phyloP scores from a whole-genome alignment of 2,329 filamentous ascomycete genomes.

The Aspergillus sp. region DNA sequence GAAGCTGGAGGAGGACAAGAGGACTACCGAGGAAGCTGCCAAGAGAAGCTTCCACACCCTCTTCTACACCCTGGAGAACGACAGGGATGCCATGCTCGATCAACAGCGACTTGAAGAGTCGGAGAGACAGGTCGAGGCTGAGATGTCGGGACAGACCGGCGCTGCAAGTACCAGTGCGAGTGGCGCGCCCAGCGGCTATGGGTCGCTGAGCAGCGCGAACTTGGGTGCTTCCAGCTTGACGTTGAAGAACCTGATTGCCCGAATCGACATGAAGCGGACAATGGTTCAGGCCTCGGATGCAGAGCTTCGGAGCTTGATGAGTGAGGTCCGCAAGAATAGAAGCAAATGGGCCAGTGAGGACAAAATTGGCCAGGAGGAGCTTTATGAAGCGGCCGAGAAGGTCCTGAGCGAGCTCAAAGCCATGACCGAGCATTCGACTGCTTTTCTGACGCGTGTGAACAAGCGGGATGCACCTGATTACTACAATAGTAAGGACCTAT shows the following conservation, averaged over 20 bases:
- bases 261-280: slow-evolving; percentile 86
- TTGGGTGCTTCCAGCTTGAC: slow-evolving; percentile 92
- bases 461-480: slow-evolving; percentile 97
- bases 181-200: slow-evolving; percentile 58
- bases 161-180: slow-evolving; percentile 48
- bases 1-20: slow-evolving; percentile 84
- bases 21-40: slow-evolving; percentile 78
- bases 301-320: slow-evolving; percentile 85
- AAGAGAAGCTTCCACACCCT: slow-evolving; percentile 85
- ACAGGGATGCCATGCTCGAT: slow-evolving; percentile 92
- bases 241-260: slow-evolving; percentile 89
- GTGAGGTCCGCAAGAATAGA: slow-evolving; percentile 92
- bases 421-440: slow-evolving; percentile 93
- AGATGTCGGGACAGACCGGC: slow-evolving; percentile 61
- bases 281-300: slow-evolving; percentile 87
- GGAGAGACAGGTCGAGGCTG: slow-evolving; percentile 89
- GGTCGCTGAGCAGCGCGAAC: slow-evolving; percentile 85
- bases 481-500: slow-evolving; percentile 60
- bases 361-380: slow-evolving; percentile 91
- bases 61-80: slow-evolving; percentile 91
- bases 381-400: slow-evolving; percentile 95
- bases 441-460: slow-evolving; percentile 87
- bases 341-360: slow-evolving; percentile 99
- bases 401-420: slow-evolving; percentile 95
- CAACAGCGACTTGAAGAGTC: slow-evolving; percentile 95